Conservation (phyloP, 2,329 filamentous ascomycete species). For the Aspergillus pseudotamarii region DNA sequence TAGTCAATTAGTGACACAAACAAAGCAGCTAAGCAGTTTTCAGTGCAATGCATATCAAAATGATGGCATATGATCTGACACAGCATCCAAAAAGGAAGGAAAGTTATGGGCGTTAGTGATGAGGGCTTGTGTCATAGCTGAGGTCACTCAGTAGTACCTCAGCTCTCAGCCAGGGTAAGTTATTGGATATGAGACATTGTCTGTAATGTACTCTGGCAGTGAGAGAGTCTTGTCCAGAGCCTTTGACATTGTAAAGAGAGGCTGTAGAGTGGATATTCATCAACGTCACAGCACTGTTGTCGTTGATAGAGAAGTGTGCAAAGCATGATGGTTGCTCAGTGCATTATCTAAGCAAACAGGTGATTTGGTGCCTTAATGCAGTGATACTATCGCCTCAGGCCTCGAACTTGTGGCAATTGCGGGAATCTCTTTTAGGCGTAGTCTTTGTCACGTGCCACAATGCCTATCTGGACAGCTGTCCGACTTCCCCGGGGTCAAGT, state of each 20-base stretch:
- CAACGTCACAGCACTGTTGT: constrained; percentile 11
- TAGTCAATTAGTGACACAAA: not conserved
- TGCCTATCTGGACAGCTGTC: constrained; percentile 28
- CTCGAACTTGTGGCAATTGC: not conserved
- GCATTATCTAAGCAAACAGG: constrained; percentile 22
- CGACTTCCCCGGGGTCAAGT: constrained; percentile 24
- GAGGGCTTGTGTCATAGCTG: constrained; percentile 9
- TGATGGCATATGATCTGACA: not conserved
- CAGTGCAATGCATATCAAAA: not conserved
- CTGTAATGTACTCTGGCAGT: not conserved
- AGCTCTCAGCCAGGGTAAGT: constrained; percentile 1
- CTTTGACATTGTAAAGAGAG: not conserved
- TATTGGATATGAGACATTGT: not conserved
- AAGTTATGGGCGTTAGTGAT: not conserved
- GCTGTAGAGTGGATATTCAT: constrained; percentile 16
- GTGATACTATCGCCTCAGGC: constrained; percentile 17
- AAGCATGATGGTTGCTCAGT: constrained; percentile 20
- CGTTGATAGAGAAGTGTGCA: constrained; percentile 17
- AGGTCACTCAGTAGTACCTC: constrained; percentile 11
- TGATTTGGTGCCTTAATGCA: constrained; percentile 11
- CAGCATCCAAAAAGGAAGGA: not conserved
- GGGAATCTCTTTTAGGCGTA: constrained; percentile 11
- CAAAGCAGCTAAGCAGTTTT: not conserved
- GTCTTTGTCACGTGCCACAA: constrained; percentile 21
- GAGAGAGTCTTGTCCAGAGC: not conserved